Evolutionary conservation across 805 yeast species (phyloP).

Genomic region (Ogataea pini): DNA sequence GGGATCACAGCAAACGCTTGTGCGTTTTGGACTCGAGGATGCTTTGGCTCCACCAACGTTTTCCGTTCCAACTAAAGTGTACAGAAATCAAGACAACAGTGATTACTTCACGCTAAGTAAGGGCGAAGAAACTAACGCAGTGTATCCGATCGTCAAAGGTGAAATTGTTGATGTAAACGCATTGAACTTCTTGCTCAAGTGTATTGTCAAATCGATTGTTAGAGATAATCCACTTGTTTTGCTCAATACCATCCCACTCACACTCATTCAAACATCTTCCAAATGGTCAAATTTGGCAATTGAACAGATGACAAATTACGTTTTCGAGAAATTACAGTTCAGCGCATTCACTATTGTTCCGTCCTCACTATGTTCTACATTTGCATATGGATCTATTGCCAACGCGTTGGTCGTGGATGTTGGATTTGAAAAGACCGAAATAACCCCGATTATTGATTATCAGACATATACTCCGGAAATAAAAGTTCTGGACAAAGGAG

Average conservation of each 20-base stretch:
- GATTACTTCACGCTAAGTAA: slow-evolving; percentile 40
- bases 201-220: slow-evolving; percentile 51
- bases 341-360: slow-evolving; percentile 75
- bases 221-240: slow-evolving; percentile 33
- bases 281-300: slow-evolving; percentile 68
- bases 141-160: slow-evolving; percentile 68
- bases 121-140: slow-evolving; percentile 41
- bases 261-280: slow-evolving; percentile 60
- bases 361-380: slow-evolving; percentile 64
- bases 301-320: slow-evolving; percentile 72
- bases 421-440: slow-evolving; percentile 73
- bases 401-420: slow-evolving; percentile 78
- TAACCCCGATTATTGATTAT: slow-evolving; percentile 78
- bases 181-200: slow-evolving; percentile 59
- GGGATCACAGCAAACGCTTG: slow-evolving; percentile 73
- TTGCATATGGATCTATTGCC: slow-evolving; percentile 66
- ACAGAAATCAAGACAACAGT: slow-evolving; percentile 28
- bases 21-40: slow-evolving; percentile 79
- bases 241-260: slow-evolving; percentile 57
- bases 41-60: slow-evolving; percentile 73
- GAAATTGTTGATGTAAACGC: slow-evolving; percentile 68
- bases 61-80: slow-evolving; percentile 74
- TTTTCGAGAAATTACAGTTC: slow-evolving; percentile 70
- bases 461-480: slow-evolving; percentile 57
- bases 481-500: slow-evolving; percentile 50